Percentiles rank a stretch among this genome's conserved stretches.
These are phyloP conservation scores for Monilinia polystroma DNA, from an alignment of 2,329 filamentous ascomycete genomes.

Conservation along the genomic window DNA sequence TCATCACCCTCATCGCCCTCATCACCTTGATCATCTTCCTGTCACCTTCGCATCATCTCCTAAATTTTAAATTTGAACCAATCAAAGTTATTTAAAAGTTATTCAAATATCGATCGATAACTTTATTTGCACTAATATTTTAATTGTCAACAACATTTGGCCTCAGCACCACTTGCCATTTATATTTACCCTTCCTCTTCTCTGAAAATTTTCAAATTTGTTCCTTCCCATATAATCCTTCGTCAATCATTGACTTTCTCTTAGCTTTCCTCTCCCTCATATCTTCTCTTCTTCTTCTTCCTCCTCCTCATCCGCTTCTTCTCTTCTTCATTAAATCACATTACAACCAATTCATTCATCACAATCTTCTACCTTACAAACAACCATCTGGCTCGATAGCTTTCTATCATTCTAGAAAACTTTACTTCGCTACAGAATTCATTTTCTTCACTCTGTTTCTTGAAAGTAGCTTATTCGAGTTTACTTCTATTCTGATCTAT, in stretches of 20 bases:
- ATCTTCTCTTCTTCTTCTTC: constrained; percentile 19
- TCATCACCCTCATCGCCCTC: background rate
- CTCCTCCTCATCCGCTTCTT: constrained; percentile 21
- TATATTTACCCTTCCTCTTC: background rate
- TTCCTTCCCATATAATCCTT: background rate
- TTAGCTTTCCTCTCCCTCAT: background rate
- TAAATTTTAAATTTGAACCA: no score
- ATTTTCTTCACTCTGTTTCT: constrained; percentile 28
- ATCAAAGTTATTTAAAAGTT: no score
- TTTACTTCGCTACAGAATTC: constrained; percentile 38
- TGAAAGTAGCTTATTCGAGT: constrained; percentile 26
- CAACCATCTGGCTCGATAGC: constrained; percentile 41
- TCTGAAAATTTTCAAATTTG: background rate
- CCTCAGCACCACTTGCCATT: no score
- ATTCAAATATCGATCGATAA: no score
- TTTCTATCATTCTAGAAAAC: constrained; percentile 41
- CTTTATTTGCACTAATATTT: no score
- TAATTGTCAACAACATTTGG: no score
- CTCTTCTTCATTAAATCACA: constrained; percentile 28
- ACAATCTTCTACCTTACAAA: constrained; percentile 37
- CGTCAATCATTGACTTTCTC: background rate
- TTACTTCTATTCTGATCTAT: constrained; percentile 21
- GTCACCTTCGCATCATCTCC: no score
- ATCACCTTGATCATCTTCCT: background rate
- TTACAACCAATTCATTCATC: constrained; percentile 32